Evolutionary conservation across 2,329 filamentous ascomycete genomes (phyloP), one percentile per base, ranked within the genome.

Genomic region (Sclerotinia trifoliorum): DNA sequence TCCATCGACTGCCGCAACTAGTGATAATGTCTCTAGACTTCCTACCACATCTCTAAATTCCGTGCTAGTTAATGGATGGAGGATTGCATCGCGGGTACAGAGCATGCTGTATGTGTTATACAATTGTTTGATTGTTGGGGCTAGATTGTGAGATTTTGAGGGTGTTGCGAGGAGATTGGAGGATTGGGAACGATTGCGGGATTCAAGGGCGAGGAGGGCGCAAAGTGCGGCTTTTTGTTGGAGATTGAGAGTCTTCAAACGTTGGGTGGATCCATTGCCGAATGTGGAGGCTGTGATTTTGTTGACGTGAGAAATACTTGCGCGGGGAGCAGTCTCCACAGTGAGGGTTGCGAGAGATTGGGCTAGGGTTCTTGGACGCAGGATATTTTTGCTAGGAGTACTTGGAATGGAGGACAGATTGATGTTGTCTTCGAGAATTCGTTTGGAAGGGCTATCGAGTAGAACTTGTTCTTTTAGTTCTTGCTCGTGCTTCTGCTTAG

Each of bases 221-320:
- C 95, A 99, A 13, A 99, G 84, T 0, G 94, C 93, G 5, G 94
- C 95, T 79, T 97, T 98, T 79, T 99, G 95, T 77, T 99, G 96
- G 2, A 99, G 84, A 77, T 98, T 99, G 68, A 99, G 86, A 5
- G 89, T 88, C 78, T 91, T 90, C 19, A 99, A 86, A 68, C 95
- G 88, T 74, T 97, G 93, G 17, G 85, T 87, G 1, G 93, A 91
- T 48, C 94, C 94, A 74, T 97, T 94, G 78, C 91, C 92, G 79
- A 99, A 97, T 1, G 93, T 91, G 5, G 92, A 88, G 0, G 94
- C 88, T 0, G 95, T 97, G 70, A 98, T 90, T 74, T 92, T 93
- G 77, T 95, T 96, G 75, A 99, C 87, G 78, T 99, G 95, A 0
- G 88, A 88, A 73, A 99, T 96, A 39, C 88, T 93, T 44, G 93